Evolutionary conservation across 78 protist species (phyloP), one percentile per base, ranked within the genome.

Genomic region (Ministeria vibrans): DNA sequence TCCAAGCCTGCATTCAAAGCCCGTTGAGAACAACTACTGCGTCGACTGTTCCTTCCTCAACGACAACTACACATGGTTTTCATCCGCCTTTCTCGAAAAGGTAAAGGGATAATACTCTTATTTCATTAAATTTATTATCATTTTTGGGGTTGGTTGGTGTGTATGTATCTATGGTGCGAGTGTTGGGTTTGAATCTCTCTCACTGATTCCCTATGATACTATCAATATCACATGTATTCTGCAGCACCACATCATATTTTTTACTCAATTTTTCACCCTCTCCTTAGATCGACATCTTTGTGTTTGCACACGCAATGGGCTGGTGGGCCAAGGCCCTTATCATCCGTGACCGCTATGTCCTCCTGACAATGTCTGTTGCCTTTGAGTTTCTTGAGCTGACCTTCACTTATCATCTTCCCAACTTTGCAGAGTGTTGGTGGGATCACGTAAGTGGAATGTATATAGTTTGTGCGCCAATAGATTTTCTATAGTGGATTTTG

Each of bases 341-440:
- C 30, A 9, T 93, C 22, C 75, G 96, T 28, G 91, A 93, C 68
- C 38, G n/a, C 45, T 27, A 32, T 11, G 30, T 90, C 15, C 64
- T 77, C 62, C 66, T 72, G 89, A 51, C 70, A 13, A 68, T 87
- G 41, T 45, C 80, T 73, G 53, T 91, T 25, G n/a, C 82, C 27
- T 94, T 90, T 55, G 97, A 94, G 80, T 34, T 92, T 28, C 9
- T 83, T 23, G 97, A 94, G 87, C 30, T 79, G n/a, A 42, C 93
- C 22, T 82, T 94, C 51, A 84, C 80, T 28, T 92, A 88, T 78
- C 34, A 62, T 20, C 81, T 91, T 62, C 92, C 91, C 71, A 94
- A 94, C 72, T 94, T 94, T 80, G 72, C 45, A 32, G 97, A 93
- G 82, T 93, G 96, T 88, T 93, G 96, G 96, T 93, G 96, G 94